Percentiles rank a stretch among this genome's conserved stretches.
Conservation (phyloP, 805 yeast species). For the Metschnikowia cubensis region DNA sequence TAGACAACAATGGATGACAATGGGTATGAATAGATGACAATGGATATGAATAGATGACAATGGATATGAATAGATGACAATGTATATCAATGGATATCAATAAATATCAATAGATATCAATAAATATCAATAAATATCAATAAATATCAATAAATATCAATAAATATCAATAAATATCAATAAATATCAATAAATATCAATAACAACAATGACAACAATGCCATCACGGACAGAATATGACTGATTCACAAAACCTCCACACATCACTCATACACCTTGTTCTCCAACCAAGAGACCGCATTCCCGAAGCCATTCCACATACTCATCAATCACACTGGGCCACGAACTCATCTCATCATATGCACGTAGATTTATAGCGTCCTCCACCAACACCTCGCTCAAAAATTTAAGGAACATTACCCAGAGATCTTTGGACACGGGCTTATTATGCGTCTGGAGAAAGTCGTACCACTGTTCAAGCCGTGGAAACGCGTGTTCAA, state of each 20-base stretch:
- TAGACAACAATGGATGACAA: too few species aligned
- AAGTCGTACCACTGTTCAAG: slow-evolving; percentile 58
- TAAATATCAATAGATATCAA: too few species aligned
- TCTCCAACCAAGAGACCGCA: slow-evolving; percentile 13
- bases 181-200: too few species aligned
- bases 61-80: too few species aligned
- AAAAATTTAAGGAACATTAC: slow-evolving; percentile 72
- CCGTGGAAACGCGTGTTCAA: slow-evolving; percentile 22
- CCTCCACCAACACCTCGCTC: slow-evolving; percentile 41
- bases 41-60: too few species aligned
- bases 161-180: too few species aligned
- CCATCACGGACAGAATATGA: too few species aligned
- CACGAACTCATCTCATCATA: slow-evolving; percentile 86
- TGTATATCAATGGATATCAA: too few species aligned
- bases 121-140: too few species aligned
- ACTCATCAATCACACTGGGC: slow-evolving; percentile 88
- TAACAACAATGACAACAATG: too few species aligned
- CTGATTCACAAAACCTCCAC: neutral
- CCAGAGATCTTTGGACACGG: slow-evolving; percentile 77
- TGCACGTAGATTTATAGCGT: slow-evolving; percentile 45
- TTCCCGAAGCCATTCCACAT: slow-evolving; percentile 53
- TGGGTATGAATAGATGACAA: too few species aligned
- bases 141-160: too few species aligned
- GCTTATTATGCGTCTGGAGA: slow-evolving; percentile 40
- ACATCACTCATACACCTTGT: neutral